Evolutionary conservation across 192 early-diverging fungal genomes (phyloP).

Genomic region (Coemansia sp.): DNA sequence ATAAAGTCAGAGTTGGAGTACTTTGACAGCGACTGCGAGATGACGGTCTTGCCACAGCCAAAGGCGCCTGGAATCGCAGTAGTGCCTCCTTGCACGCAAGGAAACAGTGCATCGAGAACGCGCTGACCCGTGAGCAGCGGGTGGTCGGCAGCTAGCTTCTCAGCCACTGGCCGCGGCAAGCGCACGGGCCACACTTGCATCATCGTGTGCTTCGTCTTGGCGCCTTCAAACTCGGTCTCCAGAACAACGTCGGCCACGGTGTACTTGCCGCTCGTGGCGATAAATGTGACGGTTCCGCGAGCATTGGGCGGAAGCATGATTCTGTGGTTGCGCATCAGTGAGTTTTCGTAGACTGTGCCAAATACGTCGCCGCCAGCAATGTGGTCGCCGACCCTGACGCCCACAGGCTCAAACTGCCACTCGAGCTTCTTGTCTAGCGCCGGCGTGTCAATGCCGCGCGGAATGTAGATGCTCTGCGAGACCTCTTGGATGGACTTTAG

Average conservation of each 20-base stretch:
- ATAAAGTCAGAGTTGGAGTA: slow-evolving; percentile 99
- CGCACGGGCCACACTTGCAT: slow-evolving; percentile 98
- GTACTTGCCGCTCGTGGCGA: slow-evolving; percentile 93
- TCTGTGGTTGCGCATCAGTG: slow-evolving; percentile 84
- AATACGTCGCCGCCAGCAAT: slow-evolving; percentile 98
- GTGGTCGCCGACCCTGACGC: slow-evolving; percentile 94
- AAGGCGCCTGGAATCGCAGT: slow-evolving; percentile 99
- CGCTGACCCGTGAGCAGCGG: slow-evolving; percentile 98
- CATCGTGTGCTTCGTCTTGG: slow-evolving; percentile 92
- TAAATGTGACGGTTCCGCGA: slow-evolving; percentile 94
- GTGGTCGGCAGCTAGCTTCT: slow-evolving; percentile 94
- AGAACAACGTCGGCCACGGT: slow-evolving; percentile 89
- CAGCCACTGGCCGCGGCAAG: slow-evolving; percentile 90
- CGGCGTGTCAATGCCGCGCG: slow-evolving; percentile 98
- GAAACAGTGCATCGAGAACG: slow-evolving; percentile 98
- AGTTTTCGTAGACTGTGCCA: slow-evolving; percentile 95
- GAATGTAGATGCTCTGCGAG: slow-evolving; percentile 97
- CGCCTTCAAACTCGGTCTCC: slow-evolving; percentile 98
- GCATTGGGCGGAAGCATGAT: slow-evolving; percentile 96
- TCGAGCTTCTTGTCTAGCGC: slow-evolving; percentile 86
- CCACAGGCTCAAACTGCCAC: slow-evolving; percentile 96
- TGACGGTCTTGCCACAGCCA: slow-evolving; percentile 99
- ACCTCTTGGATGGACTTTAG: slow-evolving; percentile 93
- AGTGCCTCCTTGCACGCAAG: slow-evolving; percentile 99
- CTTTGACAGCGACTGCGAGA: slow-evolving; percentile 99